Percentiles rank a stretch among this genome's conserved stretches.
Conservation (phyloP, 2,329 filamentous ascomycete species). For the Ophiostoma ulmi region DNA sequence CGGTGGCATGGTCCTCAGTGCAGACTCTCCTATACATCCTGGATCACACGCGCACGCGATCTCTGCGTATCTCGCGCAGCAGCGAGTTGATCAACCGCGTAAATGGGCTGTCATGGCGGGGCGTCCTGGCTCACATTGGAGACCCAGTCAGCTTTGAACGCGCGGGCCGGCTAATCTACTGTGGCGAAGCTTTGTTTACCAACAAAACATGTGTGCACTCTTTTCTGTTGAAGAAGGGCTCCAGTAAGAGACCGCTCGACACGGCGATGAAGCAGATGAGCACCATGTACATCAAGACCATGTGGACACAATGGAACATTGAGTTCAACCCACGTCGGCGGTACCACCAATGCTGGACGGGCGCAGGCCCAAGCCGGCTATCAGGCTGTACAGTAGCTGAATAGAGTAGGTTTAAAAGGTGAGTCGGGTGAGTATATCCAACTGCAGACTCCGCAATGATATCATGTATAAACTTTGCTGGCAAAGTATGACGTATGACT, state of each 20-base stretch:
- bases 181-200: constrained; percentile 19
- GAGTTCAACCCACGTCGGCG: constrained; percentile 15
- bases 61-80: neutral
- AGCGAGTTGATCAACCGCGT: neutral
- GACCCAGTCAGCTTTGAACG: neutral
- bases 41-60: constrained; percentile 19
- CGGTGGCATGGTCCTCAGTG: neutral
- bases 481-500: constrained; percentile 1
- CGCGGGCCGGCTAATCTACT: constrained; percentile 13
- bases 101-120: constrained; percentile 1
- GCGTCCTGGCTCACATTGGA: constrained; percentile 16
- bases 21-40: constrained; percentile 22
- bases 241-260: neutral
- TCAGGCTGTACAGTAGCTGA: neutral
- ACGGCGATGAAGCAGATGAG: neutral
- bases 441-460: too few relatives aligned
- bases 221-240: neutral
- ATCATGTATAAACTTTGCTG: neutral
- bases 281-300: neutral
- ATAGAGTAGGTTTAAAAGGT: neutral
- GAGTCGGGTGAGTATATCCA: neutral
- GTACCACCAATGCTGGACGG: constrained; percentile 20
- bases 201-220: neutral
- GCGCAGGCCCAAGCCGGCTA: constrained; percentile 21
- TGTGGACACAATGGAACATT: constrained; percentile 1